These are phyloP conservation scores for Aphanomyces cochlioides DNA, from an alignment of 352 stramenopile species.

Conservation along the genomic window DNA sequence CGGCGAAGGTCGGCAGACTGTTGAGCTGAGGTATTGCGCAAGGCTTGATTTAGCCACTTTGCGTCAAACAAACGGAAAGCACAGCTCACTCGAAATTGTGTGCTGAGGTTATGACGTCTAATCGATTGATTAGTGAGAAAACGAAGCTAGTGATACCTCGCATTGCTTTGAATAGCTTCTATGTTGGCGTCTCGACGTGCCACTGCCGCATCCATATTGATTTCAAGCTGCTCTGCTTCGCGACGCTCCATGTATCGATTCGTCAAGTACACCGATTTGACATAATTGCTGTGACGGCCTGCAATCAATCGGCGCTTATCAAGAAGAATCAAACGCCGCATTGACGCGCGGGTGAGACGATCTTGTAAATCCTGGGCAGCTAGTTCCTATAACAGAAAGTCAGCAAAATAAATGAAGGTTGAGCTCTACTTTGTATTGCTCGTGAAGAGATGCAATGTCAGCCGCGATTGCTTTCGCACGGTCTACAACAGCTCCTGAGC, in stretches of 20 bases:
- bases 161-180: slow-evolving; percentile 15
- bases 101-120: slow-evolving; percentile 29
- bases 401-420: too few relatives aligned
- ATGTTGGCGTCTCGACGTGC: slow-evolving; percentile 3
- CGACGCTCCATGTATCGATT: slow-evolving; percentile 23
- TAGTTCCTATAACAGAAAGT: neutral
- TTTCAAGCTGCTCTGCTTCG: slow-evolving; percentile 6
- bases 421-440: slow-evolving; percentile 15
- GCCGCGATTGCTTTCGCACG: slow-evolving; percentile 18
- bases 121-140: neutral
- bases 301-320: slow-evolving; percentile 25
- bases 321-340: slow-evolving; percentile 20
- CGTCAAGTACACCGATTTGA: slow-evolving; percentile 27
- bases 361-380: slow-evolving; percentile 17
- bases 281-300: slow-evolving; percentile 25
- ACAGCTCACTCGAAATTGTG: slow-evolving; percentile 16
- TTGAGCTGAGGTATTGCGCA: slow-evolving; percentile 1
- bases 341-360: slow-evolving; percentile 14
- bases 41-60: slow-evolving; percentile 22
- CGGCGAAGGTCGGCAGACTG: slow-evolving; percentile 12
- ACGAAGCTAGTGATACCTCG: neutral
- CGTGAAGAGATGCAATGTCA: slow-evolving; percentile 8
- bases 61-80: slow-evolving; percentile 24
- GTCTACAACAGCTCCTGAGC: neutral
- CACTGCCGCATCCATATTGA: slow-evolving; percentile 15